These are phyloP conservation scores for Carallia pectinifolia DNA, from an alignment of 345 rosid species.

Conservation along the genomic window DNA sequence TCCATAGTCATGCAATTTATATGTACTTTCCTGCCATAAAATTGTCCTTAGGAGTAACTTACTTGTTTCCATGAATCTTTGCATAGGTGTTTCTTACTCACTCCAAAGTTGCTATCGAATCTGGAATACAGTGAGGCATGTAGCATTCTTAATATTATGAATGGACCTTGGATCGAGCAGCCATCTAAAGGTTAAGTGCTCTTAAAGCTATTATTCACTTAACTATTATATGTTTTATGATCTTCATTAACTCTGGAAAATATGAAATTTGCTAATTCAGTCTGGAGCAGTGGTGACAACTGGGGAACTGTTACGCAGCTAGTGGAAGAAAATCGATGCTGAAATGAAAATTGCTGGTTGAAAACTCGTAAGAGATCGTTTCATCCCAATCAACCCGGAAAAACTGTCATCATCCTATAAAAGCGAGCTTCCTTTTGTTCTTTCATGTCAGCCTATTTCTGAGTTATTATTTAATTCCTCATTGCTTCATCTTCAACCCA, in stretches of 20 bases:
- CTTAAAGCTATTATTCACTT: neutral
- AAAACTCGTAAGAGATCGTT: neutral
- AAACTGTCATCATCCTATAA: neutral
- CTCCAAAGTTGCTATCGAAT: conserved; percentile 84
- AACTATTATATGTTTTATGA: neutral
- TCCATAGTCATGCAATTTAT: neutral
- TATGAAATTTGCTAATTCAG: conserved; percentile 29
- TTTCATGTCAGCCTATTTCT: neutral
- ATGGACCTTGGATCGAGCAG: conserved; percentile 88
- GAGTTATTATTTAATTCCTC: neutral
- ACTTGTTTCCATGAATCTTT: neutral
- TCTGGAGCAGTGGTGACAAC: conserved; percentile 68
- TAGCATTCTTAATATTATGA: conserved; percentile 89
- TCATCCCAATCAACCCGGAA: neutral
- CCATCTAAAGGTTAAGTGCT: conserved; percentile 61
- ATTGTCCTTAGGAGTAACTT: too few relatives aligned
- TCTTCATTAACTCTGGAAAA: neutral
- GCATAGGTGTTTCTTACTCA: conserved; percentile 80
- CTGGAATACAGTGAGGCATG: conserved; percentile 90
- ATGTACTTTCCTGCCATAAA: neutral
- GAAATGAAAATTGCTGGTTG: neutral
- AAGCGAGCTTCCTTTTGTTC: neutral
- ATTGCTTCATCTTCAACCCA: neutral
- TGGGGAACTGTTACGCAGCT: conserved; percentile 47
- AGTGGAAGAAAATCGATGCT: conserved; percentile 8